phyloP scores from a whole-genome alignment of 176 grass and related monocot species.

The Triticum turgidum region DNA sequence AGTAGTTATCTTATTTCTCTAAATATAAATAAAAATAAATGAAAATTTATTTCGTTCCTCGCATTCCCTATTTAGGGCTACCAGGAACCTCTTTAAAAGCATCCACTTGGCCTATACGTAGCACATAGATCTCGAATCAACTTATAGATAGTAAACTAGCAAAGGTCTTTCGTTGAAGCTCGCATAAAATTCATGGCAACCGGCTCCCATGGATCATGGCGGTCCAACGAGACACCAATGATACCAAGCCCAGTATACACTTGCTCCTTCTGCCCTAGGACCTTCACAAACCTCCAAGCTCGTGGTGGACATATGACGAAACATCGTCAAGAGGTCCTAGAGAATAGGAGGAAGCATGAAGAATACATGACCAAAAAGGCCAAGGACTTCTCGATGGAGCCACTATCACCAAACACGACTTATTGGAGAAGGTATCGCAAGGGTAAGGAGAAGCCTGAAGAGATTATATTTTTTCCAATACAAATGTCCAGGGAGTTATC shows the following conservation, averaged over 20 bases:
- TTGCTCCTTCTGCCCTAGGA: slow-evolving; percentile 4
- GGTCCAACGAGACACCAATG: neutral
- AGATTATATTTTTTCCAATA: neutral
- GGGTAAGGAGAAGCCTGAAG: neutral
- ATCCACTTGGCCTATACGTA: neutral
- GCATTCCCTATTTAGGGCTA: neutral
- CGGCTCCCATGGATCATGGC: neutral
- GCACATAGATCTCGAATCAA: neutral
- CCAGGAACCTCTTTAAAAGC: neutral
- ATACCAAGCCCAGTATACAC: neutral
- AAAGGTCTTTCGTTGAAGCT: neutral
- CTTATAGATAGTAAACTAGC: neutral
- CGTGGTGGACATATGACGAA: slow-evolving; percentile 16
- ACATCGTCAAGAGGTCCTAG: neutral
- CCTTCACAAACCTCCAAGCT: slow-evolving; percentile 18
- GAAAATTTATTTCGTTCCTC: neutral
- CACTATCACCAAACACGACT: neutral
- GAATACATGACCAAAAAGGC: neutral
- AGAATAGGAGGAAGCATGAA: neutral
- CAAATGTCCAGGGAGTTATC: neutral
- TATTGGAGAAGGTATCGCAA: slow-evolving; percentile 7
- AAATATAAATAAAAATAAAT: neutral
- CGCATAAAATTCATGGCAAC: neutral
- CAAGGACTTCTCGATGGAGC: neutral
- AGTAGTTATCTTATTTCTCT: neutral